Evolutionary conservation across 441 rosid genomes (phyloP).

Genomic region (Arabidopsis lyrata): DNA sequence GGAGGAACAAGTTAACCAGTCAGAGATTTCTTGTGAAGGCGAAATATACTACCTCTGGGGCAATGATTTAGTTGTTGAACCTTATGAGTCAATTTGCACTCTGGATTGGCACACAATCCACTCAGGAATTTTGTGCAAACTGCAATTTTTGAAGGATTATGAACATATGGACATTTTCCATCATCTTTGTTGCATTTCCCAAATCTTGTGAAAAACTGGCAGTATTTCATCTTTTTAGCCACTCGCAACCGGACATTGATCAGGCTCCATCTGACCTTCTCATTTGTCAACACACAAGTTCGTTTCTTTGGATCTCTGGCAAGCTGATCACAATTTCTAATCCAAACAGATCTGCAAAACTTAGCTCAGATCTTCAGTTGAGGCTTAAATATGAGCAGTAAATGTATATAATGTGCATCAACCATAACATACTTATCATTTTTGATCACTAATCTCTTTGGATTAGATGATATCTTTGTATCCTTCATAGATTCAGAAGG

Average conservation of each 20-base stretch:
- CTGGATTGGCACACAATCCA: slow-evolving; percentile 66
- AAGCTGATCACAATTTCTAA: slow-evolving; percentile 83
- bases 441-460: too few relatives aligned
- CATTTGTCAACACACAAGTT: slow-evolving; percentile 82
- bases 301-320: slow-evolving; percentile 84
- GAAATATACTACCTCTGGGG: slow-evolving; percentile 1
- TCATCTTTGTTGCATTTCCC: slow-evolving; percentile 90
- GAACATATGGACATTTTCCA: slow-evolving; percentile 86
- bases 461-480: too few relatives aligned
- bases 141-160: slow-evolving; percentile 80
- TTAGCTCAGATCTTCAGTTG: too few relatives aligned
- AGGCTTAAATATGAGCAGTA: too few relatives aligned
- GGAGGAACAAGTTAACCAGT: slow-evolving; percentile 36
- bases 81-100: slow-evolving; percentile 90
- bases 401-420: too few relatives aligned
- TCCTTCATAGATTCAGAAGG: neutral
- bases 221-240: slow-evolving; percentile 73
- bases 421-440: too few relatives aligned
- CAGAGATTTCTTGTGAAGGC: slow-evolving; percentile 3
- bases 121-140: slow-evolving; percentile 86
- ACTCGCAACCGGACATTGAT: slow-evolving; percentile 76
- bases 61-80: slow-evolving; percentile 43
- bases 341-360: slow-evolving; percentile 69
- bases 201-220: slow-evolving; percentile 88
- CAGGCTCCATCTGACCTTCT: slow-evolving; percentile 91